Base-by-base conservation (phyloP, 2,329 filamentous ascomycete species). In the Xylariales sp. region DNA sequence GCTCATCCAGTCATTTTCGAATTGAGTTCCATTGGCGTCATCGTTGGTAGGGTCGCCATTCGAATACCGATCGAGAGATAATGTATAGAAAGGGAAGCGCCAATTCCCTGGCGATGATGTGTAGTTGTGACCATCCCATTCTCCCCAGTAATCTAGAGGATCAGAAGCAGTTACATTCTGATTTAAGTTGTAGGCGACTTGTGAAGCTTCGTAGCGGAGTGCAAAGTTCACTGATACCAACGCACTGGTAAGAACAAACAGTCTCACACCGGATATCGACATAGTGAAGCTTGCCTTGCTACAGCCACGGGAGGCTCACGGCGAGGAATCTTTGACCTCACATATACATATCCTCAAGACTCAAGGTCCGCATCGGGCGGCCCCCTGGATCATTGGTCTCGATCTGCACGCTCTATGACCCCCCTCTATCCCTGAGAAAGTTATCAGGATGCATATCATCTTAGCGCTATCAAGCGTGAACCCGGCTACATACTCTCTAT, bases 31-130 rank as follows among this genome's bases (percentile, higher is more conserved):
- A 52, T 83, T 83, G 29, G 70, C 69, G 48, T 82, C 72, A 52
- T 83, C 78, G 51, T 83, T 83, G 3, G 64, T 66, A 6, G 79
- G 78, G 48, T 83, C 73, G 15, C 79, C 79, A 48, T 83, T 82
- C 29, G 80, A 76, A 49, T 75, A 83, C 42, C 76, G 65, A 53
- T 83, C 79, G 10, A 81, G 57, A 51, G 81, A 81, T 31, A 83
- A 60, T 7, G 76, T 80, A 53, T 84, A 84, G 51, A 82, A 76
- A 0, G 80, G 80, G 43, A 83, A 72, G 18, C 80, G 68, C 80
- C 80, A 84, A 47, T 77, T 83, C 0, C 62, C 53, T 1, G 80
- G 79, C 15, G 78, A 82, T 1, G 64, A 59, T 14, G 60, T 53
- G 46, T 75, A 82, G 5, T 52, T 57, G 51, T 78, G 73, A 43